These are phyloP conservation scores for Leptographium flavum DNA, from an alignment of 2,329 filamentous ascomycete genomes.

Conservation along the genomic window DNA sequence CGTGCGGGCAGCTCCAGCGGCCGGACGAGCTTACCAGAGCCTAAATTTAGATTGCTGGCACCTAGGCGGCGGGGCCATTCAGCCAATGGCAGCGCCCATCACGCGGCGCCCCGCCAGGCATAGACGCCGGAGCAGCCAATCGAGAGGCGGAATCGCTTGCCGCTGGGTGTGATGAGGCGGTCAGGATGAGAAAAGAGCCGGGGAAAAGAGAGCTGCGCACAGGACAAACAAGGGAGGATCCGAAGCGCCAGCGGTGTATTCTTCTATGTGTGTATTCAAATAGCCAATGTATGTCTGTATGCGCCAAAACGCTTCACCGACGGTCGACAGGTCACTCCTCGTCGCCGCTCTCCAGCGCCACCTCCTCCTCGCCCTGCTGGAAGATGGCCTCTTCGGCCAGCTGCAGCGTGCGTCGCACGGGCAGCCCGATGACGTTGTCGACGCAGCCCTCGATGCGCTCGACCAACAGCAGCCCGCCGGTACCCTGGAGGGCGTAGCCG, in stretches of 20 bases:
- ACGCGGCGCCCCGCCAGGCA: background rate
- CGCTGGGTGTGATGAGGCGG: too few relatives aligned
- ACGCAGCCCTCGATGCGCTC: slow-evolving; percentile 80
- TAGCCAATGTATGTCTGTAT: background rate
- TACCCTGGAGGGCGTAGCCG: slow-evolving; percentile 85
- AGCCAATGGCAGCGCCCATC: slow-evolving; percentile 9
- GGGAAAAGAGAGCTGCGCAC: too few relatives aligned
- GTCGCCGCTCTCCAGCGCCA: slow-evolving; percentile 27
- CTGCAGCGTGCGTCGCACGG: slow-evolving; percentile 61
- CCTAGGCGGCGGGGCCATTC: too few relatives aligned
- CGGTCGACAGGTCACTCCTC: too few relatives aligned
- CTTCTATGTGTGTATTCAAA: background rate
- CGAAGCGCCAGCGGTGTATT: too few relatives aligned
- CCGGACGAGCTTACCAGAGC: background rate
- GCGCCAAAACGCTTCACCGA: too few relatives aligned
- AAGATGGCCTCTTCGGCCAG: slow-evolving; percentile 82
- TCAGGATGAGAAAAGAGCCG: too few relatives aligned
- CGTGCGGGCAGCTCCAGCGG: too few relatives aligned
- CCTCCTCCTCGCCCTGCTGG: slow-evolving; percentile 52
- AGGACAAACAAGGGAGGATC: too few relatives aligned
- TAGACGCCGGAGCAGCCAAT: background rate
- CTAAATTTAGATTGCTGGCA: slow-evolving; percentile 6
- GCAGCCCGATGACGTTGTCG: slow-evolving; percentile 90
- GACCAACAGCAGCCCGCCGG: slow-evolving; percentile 73
- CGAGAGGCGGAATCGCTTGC: too few relatives aligned